These are phyloP conservation scores for Citrus trifoliata DNA, from an alignment of 345 rosid genomes.

Conservation along the genomic window DNA sequence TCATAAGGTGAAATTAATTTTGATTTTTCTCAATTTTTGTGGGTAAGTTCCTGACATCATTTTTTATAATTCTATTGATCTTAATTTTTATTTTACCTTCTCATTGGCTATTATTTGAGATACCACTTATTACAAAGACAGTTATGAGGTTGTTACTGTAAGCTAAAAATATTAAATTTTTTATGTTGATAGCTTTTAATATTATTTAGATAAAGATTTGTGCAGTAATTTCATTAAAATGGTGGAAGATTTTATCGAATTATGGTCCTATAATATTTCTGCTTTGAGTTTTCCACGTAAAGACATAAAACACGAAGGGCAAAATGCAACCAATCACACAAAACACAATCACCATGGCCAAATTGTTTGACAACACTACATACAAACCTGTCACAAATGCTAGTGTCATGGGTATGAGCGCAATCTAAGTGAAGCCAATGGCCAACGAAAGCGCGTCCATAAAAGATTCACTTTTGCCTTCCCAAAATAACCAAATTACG, in stretches of 20 bases:
- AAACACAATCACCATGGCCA: not conserved
- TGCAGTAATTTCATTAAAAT: too few species aligned
- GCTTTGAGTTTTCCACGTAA: too few species aligned
- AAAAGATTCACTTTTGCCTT: not conserved
- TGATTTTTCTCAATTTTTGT: too few species aligned
- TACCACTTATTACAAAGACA: fast-evolving
- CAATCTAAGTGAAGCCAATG: slow-evolving; percentile 5
- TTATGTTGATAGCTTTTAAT: fast-evolving
- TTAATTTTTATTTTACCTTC: too few species aligned
- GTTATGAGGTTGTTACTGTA: fast-evolving
- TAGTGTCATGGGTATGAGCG: slow-evolving; percentile 15
- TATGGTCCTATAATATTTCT: too few species aligned
- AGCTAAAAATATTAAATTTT: too few species aligned
- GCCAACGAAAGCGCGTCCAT: not conserved
- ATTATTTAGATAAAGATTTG: too few species aligned
- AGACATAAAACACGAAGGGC: not conserved
- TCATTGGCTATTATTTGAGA: too few species aligned
- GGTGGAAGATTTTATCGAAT: too few species aligned
- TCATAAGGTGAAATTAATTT: too few species aligned
- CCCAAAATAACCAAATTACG: slow-evolving; percentile 5
- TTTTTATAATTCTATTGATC: fast-evolving
- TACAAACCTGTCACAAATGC: slow-evolving; percentile 19
- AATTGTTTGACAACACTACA: not conserved
- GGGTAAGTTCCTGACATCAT: too few species aligned
- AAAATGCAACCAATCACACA: not conserved